phyloP scores from a whole-genome alignment of 2,329 filamentous ascomycete genomes.

The Ascochyta rabiei region DNA sequence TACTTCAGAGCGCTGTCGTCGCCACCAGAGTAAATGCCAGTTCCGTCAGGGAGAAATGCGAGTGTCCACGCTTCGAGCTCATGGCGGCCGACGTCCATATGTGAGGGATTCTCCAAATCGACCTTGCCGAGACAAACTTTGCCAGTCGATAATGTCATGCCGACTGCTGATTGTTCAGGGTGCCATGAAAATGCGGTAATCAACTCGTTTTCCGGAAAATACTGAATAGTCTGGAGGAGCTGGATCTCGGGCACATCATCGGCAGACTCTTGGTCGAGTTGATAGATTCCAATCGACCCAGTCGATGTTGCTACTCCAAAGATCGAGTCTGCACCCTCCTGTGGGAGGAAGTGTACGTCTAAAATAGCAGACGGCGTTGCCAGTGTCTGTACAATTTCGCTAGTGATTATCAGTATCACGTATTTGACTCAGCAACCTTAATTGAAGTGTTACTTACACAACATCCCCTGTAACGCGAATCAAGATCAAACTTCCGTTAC shows the following conservation, averaged over 20 bases:
- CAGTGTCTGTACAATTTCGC: conserved; percentile 61
- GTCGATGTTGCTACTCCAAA: conserved; percentile 81
- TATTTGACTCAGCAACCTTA: not conserved
- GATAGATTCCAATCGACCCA: conserved; percentile 70
- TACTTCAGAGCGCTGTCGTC: conserved; percentile 72
- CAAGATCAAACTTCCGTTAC: conserved; percentile 76
- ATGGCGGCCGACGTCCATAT: conserved; percentile 47
- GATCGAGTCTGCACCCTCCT: conserved; percentile 49
- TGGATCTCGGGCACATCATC: conserved; percentile 20
- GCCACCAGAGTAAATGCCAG: conserved; percentile 70
- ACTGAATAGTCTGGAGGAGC: conserved; percentile 52
- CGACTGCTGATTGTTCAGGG: conserved; percentile 63
- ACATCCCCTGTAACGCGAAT: conserved; percentile 61
- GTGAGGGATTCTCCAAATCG: conserved; percentile 17
- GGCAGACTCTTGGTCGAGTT: conserved; percentile 43
- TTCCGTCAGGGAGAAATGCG: conserved; percentile 57
- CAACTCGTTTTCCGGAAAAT: conserved; percentile 64
- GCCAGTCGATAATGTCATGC: conserved; percentile 74
- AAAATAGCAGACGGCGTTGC: conserved; percentile 75
- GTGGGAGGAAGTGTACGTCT: conserved; percentile 78
- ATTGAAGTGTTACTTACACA: conserved; percentile 58
- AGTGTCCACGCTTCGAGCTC: conserved; percentile 76
- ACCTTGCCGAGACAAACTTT: conserved; percentile 54
- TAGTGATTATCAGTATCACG: conserved; percentile 8
- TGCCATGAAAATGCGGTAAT: conserved; percentile 79